Evolutionary conservation across 495 filamentous ascomycete species (phyloP).

Genomic region (Tuber borchii): DNA sequence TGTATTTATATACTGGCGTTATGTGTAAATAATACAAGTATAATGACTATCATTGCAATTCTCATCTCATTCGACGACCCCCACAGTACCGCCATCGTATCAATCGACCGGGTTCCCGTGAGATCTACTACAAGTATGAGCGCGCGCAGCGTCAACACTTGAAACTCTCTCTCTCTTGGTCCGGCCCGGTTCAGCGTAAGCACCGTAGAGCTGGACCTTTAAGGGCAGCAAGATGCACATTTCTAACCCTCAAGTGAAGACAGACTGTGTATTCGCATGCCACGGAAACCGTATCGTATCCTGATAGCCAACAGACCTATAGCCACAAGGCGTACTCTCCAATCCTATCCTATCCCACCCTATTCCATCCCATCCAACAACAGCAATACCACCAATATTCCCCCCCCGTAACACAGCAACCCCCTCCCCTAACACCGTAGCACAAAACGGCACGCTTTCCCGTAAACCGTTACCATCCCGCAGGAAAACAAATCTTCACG

Average conservation of each 20-base stretch:
- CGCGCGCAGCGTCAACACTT: background rate
- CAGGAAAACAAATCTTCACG: background rate
- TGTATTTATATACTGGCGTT: background rate
- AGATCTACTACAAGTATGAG: background rate
- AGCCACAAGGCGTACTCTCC: background rate
- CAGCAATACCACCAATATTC: background rate
- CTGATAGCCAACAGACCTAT: background rate
- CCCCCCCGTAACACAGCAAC: background rate
- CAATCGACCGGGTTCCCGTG: background rate
- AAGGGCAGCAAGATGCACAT: background rate
- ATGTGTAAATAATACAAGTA: background rate
- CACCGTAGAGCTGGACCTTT: background rate
- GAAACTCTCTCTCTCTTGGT: background rate
- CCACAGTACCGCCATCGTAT: background rate
- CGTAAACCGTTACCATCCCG: too few relatives aligned
- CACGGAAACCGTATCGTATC: background rate
- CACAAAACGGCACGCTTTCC: background rate
- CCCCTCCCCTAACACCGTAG: background rate
- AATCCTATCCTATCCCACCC: background rate
- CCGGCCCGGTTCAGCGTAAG: background rate
- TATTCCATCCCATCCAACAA: background rate
- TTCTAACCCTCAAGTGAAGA: background rate
- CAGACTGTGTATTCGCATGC: background rate
- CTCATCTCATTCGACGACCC: background rate
- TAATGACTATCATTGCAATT: background rate